Evolutionary conservation across 2,329 filamentous ascomycete species (phyloP), one percentile per base, ranked within the genome.

Genomic region (Tolypocladium sp.): DNA sequence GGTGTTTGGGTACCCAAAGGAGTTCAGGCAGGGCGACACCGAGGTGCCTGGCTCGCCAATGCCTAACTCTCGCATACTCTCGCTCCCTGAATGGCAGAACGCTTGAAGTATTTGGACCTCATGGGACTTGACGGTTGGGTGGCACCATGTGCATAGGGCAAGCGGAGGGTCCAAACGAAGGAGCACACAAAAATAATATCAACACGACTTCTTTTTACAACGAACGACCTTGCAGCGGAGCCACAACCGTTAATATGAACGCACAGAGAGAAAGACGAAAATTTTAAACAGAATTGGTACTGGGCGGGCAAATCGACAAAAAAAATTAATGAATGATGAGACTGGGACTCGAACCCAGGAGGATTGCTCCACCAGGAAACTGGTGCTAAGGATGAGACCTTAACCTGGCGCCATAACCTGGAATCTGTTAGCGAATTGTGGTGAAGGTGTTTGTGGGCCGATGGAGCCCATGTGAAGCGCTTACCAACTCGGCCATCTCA

Each of bases 301-400:
- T 33, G 5, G 9, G 10, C 9, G 7, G 22, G 10, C 17, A 49
- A 8, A 49, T 33, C 30, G 30, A 13, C 4, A 49, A 30, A 9
- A 40, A 51, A 51, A 57, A 59, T 59, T 49, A 17, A 57, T 49
- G 4, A 8, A 37, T 67, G 68, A 70, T 66, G 64, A 69, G 68
- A 71, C 68, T 69, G 68, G 69, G 69, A 71, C 68, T 72, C 66
- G 69, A 71, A 71, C 69, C 69, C 69, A 57, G 56, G 56, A 57
- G 56, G 56, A 57, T 57, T 57, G 56, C 56, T 57, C 56, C 56
- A 57, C 20, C 68, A 71, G 68, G 69, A 71, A 65, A 57, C 53
- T 56, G 55, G 30, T 51, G 56, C 33, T 57, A 38, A 40, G 41
- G 37, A 27, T 41, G 40, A 1, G 35, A 57, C 56, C 56, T 57